phyloP scores from a whole-genome alignment of 2,329 filamentous ascomycete species.

The Fusarium annulatum region DNA sequence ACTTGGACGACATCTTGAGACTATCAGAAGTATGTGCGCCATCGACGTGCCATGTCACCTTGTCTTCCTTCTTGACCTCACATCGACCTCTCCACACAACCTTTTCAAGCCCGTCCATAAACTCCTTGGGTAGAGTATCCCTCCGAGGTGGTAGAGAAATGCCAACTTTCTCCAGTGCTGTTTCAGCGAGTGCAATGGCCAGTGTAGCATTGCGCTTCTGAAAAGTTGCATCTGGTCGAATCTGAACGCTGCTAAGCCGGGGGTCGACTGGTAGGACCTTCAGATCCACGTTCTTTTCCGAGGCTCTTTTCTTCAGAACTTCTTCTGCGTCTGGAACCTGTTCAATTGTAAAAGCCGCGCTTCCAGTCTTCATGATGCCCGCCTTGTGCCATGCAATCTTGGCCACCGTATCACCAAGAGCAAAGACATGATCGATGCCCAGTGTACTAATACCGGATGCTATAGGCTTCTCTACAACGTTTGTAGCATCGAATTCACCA shows the following conservation, averaged over 20 bases:
- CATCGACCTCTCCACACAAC: slow-evolving; percentile 86
- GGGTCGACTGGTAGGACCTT: slow-evolving; percentile 59
- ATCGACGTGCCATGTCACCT: slow-evolving; percentile 86
- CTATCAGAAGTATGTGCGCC: slow-evolving; percentile 94
- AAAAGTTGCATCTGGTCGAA: slow-evolving; percentile 65
- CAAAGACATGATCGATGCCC: slow-evolving; percentile 74
- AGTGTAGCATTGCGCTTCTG: slow-evolving; percentile 69
- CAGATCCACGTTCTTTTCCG: slow-evolving; percentile 62
- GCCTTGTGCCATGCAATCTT: slow-evolving; percentile 81
- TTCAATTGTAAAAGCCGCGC: slow-evolving; percentile 67
- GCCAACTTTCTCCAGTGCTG: slow-evolving; percentile 59
- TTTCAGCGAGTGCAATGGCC: slow-evolving; percentile 63
- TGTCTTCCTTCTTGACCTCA: slow-evolving; percentile 65
- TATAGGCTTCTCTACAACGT: slow-evolving; percentile 68
- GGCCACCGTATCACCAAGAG: slow-evolving; percentile 70
- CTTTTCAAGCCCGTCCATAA: slow-evolving; percentile 78
- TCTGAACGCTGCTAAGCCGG: slow-evolving; percentile 57
- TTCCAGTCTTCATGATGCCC: slow-evolving; percentile 73
- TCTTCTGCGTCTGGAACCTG: slow-evolving; percentile 59
- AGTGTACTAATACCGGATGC: slow-evolving; percentile 73
- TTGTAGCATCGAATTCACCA: slow-evolving; percentile 76
- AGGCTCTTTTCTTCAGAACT: slow-evolving; percentile 63
- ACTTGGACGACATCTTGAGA: slow-evolving; percentile 81
- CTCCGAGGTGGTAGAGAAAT: slow-evolving; percentile 42
- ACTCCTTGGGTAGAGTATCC: slow-evolving; percentile 66